These are phyloP conservation scores for Purshia tridentata DNA, from an alignment of 306 rosid genomes.

Conservation along the genomic window DNA sequence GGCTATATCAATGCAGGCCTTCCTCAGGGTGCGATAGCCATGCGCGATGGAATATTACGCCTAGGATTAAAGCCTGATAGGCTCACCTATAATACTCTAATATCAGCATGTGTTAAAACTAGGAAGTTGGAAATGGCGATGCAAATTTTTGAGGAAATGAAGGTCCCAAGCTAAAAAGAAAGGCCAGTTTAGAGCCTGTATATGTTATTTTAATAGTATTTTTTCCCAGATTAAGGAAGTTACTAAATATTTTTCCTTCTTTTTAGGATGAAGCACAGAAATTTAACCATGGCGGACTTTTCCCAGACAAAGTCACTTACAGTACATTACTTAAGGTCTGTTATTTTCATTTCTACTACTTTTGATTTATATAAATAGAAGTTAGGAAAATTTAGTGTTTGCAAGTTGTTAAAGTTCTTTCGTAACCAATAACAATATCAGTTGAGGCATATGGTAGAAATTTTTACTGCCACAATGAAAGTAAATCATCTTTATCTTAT, in stretches of 20 bases:
- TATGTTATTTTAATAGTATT: slow-evolving; percentile 15
- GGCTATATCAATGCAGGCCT: slow-evolving; percentile 67
- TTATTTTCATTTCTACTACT: slow-evolving; percentile 15
- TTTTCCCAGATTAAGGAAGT: slow-evolving; percentile 27
- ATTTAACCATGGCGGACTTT: slow-evolving; percentile 37
- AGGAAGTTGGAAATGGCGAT: slow-evolving; percentile 59
- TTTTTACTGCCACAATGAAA: neutral
- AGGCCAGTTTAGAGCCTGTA: slow-evolving; percentile 51
- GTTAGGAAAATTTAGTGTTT: neutral
- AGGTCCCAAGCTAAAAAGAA: slow-evolving; percentile 53
- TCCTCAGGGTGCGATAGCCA: slow-evolving; percentile 57
- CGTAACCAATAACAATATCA: neutral
- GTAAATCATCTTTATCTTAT: neutral
- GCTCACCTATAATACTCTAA: slow-evolving; percentile 77
- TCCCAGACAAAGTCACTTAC: slow-evolving; percentile 78
- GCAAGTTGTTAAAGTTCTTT: neutral
- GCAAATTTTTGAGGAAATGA: slow-evolving; percentile 73
- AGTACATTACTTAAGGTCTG: slow-evolving; percentile 70
- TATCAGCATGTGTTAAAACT: slow-evolving; percentile 66
- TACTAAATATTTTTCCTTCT: slow-evolving; percentile 14
- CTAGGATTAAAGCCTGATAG: slow-evolving; percentile 67
- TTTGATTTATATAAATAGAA: neutral
- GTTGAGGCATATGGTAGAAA: neutral
- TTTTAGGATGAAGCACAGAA: slow-evolving; percentile 52
- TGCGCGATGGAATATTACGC: slow-evolving; percentile 50